Percentiles rank a stretch among this genome's conserved stretches.
phyloP scores from a whole-genome alignment of 768 basidiomycete genomes.

The Mycena epipterygia region DNA sequence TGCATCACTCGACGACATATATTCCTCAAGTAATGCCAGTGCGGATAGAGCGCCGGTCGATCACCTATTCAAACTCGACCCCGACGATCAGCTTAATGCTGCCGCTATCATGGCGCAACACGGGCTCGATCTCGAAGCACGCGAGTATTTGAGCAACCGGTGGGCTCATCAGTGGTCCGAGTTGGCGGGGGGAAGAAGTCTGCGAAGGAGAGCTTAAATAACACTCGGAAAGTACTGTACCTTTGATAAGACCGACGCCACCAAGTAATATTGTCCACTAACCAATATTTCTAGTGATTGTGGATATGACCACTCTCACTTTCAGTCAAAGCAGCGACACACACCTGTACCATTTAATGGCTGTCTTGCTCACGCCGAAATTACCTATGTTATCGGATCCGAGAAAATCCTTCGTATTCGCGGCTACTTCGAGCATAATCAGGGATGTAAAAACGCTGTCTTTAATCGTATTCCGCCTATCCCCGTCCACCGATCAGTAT shows the following conservation, averaged over 20 bases:
- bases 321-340: neutral
- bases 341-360: neutral
- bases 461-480: neutral
- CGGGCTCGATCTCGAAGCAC: neutral
- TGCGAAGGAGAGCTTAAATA: neutral
- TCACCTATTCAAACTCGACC: neutral
- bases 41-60: neutral
- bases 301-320: neutral
- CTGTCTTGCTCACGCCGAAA: neutral
- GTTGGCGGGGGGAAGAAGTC: neutral
- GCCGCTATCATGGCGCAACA: slow-evolving; percentile 4
- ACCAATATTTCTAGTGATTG: neutral
- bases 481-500: neutral
- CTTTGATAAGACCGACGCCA: too few species aligned
- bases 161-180: neutral
- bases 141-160: neutral
- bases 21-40: neutral
- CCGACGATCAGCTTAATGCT: neutral
- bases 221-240: neutral
- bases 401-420: slow-evolving; percentile 5
- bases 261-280: too few species aligned
- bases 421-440: neutral
- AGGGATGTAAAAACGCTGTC: neutral
- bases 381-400: neutral
- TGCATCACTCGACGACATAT: neutral